A percentile compares a stretch with the other conserved stretches of the same genome.
These are phyloP conservation scores for Corylus heterophylla DNA, from an alignment of 306 rosid genomes.

Conservation along the genomic window DNA sequence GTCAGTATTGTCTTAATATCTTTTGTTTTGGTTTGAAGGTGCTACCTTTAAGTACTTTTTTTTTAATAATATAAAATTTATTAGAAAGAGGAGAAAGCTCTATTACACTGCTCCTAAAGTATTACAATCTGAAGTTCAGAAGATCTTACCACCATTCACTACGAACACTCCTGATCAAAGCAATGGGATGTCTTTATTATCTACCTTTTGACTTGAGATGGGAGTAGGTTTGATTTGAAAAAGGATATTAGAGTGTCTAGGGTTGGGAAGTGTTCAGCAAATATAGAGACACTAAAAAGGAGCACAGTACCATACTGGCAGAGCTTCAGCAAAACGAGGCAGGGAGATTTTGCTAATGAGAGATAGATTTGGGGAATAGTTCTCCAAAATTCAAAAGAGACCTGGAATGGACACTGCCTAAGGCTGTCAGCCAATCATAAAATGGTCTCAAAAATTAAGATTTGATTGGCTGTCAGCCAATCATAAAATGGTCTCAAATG, in stretches of 20 bases:
- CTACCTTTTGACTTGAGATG: too few species aligned
- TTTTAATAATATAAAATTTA: background rate
- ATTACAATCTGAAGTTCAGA: background rate
- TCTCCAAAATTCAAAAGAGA: background rate
- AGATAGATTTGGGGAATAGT: background rate
- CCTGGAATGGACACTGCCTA: background rate
- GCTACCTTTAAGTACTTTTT: too few species aligned
- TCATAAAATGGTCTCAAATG: background rate
- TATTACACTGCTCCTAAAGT: background rate
- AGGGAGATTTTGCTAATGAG: background rate
- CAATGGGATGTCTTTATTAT: too few species aligned
- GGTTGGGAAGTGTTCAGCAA: too few species aligned
- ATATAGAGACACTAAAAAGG: too few species aligned
- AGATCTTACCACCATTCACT: background rate
- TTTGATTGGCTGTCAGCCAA: background rate
- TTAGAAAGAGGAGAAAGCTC: background rate
- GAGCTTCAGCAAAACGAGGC: background rate
- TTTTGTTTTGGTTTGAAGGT: background rate
- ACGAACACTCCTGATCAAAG: background rate
- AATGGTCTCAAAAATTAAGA: background rate
- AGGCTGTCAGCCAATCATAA: background rate
- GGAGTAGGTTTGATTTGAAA: too few species aligned
- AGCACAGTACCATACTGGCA: background rate
- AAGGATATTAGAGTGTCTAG: too few species aligned
- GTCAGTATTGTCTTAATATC: background rate